Evolutionary conservation across 192 early-diverging fungal species (phyloP).

Genomic region (Rhizophagus clarus): DNA sequence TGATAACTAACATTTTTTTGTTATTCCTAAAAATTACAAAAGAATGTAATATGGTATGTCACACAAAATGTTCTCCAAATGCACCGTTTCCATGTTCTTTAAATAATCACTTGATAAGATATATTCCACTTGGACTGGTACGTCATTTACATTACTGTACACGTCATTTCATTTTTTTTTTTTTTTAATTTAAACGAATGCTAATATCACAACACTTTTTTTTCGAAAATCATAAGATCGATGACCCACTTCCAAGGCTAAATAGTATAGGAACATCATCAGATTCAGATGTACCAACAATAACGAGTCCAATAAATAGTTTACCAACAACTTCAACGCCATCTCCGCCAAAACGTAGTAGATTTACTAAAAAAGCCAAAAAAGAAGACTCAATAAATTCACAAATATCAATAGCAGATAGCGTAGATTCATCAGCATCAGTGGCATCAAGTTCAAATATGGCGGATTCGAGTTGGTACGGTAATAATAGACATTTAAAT

Average conservation of each 20-base stretch:
- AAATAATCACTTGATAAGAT: background rate
- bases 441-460: conserved; percentile 6
- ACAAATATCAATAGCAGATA: background rate
- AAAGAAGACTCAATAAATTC: conserved; percentile 24
- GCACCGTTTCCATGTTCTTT: conserved; percentile 9
- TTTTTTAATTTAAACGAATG: background rate
- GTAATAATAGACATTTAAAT: background rate
- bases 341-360: background rate
- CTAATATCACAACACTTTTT: background rate
- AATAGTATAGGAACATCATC: background rate
- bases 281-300: background rate
- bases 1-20: background rate
- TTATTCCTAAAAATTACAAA: background rate
- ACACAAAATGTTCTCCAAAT: conserved; percentile 1
- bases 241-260: background rate
- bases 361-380: background rate
- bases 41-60: conserved; percentile 26
- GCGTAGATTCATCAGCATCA: conserved; percentile 22
- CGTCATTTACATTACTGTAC: background rate
- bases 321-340: background rate
- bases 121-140: conserved; percentile 20
- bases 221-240: background rate
- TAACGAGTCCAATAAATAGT: background rate
- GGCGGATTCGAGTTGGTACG: background rate
- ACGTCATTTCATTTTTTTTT: background rate